Percentiles rank a stretch among this genome's conserved stretches.
Evolutionary conservation across 306 rosid species (phyloP).

Genomic region (Ceratonia siliqua): DNA sequence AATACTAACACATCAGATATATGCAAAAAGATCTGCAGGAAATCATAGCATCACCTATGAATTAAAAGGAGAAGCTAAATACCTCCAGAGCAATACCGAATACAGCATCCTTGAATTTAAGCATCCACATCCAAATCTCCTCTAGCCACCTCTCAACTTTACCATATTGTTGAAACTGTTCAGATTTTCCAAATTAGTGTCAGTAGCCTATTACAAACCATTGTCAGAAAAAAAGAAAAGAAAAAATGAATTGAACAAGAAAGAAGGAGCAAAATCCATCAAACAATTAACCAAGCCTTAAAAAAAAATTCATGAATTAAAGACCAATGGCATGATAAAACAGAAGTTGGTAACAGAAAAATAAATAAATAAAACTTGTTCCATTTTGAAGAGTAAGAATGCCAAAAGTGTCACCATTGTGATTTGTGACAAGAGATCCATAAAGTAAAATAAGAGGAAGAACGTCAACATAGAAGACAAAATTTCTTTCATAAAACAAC

Average conservation of each 20-base stretch:
- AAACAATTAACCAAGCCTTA: background rate
- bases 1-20: background rate
- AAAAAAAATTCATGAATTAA: conserved; percentile 1
- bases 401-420: no score
- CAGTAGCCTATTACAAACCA: conserved; percentile 30
- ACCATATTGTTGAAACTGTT: conserved; percentile 74
- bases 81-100: conserved; percentile 83
- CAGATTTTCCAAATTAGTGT: conserved; percentile 34
- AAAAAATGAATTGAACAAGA: background rate
- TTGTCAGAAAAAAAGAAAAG: conserved; percentile 12
- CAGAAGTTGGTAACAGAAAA: background rate
- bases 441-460: background rate
- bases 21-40: conserved; percentile 3
- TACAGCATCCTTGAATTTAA: conserved; percentile 83
- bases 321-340: background rate
- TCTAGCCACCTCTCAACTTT: conserved; percentile 97
- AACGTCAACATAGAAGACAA: background rate
- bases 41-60: conserved; percentile 16
- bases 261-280: background rate
- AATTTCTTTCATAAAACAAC: no score
- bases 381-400: no score
- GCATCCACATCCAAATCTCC: conserved; percentile 92
- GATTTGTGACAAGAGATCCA: background rate
- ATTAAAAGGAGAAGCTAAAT: conserved; percentile 28
- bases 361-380: background rate